Percentiles rank a stretch among this genome's conserved stretches.
Evolutionary conservation across 2,329 filamentous ascomycete genomes (phyloP).

Genomic region (Xylariaceae sp.): DNA sequence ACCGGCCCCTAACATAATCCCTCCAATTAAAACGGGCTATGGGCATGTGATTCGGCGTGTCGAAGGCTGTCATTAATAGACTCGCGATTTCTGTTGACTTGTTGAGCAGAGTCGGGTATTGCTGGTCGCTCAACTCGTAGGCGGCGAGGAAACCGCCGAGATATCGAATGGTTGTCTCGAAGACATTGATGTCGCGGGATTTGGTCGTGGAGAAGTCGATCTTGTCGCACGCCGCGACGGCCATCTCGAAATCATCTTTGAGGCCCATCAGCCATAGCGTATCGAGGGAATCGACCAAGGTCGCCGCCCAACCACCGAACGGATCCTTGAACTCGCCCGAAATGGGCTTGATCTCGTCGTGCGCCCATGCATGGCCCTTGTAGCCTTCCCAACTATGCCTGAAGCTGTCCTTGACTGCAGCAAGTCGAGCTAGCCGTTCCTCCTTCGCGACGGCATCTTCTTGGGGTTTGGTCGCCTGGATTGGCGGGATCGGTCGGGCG

Average conservation of each 20-base stretch:
- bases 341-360: slow-evolving; percentile 60
- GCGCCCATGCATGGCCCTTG: slow-evolving; percentile 58
- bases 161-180: slow-evolving; percentile 70
- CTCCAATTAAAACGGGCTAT: slow-evolving; percentile 55
- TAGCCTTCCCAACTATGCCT: slow-evolving; percentile 57
- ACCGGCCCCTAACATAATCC: slow-evolving; percentile 41
- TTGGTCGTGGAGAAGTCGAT: slow-evolving; percentile 59
- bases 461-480: slow-evolving; percentile 52
- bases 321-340: slow-evolving; percentile 49
- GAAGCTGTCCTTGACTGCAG: slow-evolving; percentile 48
- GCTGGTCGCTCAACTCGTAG: slow-evolving; percentile 60
- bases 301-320: slow-evolving; percentile 65
- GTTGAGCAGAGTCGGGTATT: slow-evolving; percentile 49
- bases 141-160: slow-evolving; percentile 66
- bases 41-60: slow-evolving; percentile 66
- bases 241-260: slow-evolving; percentile 60
- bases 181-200: slow-evolving; percentile 55
- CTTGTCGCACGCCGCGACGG: slow-evolving; percentile 51
- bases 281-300: slow-evolving; percentile 64
- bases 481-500: slow-evolving; percentile 53
- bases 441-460: slow-evolving; percentile 34
- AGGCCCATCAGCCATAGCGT: slow-evolving; percentile 71
- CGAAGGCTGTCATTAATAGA: slow-evolving; percentile 62
- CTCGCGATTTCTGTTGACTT: slow-evolving; percentile 63
- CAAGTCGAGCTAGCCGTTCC: slow-evolving; percentile 36